Evolutionary conservation across 2,329 filamentous ascomycete genomes (phyloP), one percentile per base, ranked within the genome.

Genomic region (Claviceps arundinis): DNA sequence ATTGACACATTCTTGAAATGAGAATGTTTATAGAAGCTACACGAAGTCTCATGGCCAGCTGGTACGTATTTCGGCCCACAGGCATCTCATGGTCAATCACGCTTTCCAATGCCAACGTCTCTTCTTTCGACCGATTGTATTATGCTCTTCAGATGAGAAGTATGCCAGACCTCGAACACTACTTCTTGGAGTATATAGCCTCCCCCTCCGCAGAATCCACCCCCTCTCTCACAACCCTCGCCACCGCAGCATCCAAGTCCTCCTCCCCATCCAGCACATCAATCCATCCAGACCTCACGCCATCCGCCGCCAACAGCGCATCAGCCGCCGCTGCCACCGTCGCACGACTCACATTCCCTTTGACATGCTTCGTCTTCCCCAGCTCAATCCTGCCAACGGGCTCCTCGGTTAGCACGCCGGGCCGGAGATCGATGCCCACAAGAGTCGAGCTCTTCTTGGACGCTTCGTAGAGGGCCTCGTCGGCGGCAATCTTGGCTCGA

Each of bases 321-420:
- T 76, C 77, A 1, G 78, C 74, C 3, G 81, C 71, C 52, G 71
- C 65, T 7, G 83, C 83, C 9, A 86, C 81, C 58, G 77, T 74
- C 51, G 74, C 78, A 6, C 83, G 72, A 54, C 75, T 76, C 47
- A 77, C 73, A 1, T 60, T 63, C 13, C 72, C 73, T 38, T 56
- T 59, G 7, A 66, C 56, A 2, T 56, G 56, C n/a, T 61, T 60
- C 2, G 69, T 72, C 64, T 70, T 73, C 37, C 76, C 76, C 5
- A 79, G 63, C 58, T 66, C 65, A 7, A 79, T 68, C 47, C 65
- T 67, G 7, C 71, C 73, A 0, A 67, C 78, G 1, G 73, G 68
- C 37, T 76, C 73, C 44, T 74, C 65, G 6, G 70, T 74, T 58
- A 82, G 63, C 0, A 57, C 57, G 1, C 73, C 77, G 0, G 80